Conservation (phyloP, 2,329 filamentous ascomycete genomes). For the Geosmithia flava region DNA sequence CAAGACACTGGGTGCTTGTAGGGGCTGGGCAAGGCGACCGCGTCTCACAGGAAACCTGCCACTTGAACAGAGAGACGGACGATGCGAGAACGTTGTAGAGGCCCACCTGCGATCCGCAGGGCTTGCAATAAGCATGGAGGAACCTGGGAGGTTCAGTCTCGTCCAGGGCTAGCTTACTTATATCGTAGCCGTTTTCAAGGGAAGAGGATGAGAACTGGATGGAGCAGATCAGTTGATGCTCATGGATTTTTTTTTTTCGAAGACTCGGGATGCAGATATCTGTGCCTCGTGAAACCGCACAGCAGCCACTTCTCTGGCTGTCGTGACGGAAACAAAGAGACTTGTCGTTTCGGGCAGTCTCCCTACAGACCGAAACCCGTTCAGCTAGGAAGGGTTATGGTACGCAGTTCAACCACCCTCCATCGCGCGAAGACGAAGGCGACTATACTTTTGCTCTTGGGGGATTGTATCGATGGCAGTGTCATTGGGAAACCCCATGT, state of each 20-base stretch:
- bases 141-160: constrained; percentile 11
- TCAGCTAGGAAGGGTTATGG: constrained; percentile 25
- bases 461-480: constrained; percentile 58
- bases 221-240: background rate
- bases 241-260: background rate
- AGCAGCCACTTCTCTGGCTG: constrained; percentile 34
- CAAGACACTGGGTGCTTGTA: constrained; percentile 35
- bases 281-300: constrained; percentile 41
- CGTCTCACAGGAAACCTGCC: constrained; percentile 34
- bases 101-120: constrained; percentile 33
- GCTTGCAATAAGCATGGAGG: constrained; percentile 29
- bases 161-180: constrained; percentile 14
- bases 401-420: constrained; percentile 8
- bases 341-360: constrained; percentile 14
- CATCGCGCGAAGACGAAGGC: constrained; percentile 10
- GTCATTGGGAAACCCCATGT: constrained; percentile 29
- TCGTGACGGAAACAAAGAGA: constrained; percentile 29
- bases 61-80: constrained; percentile 43
- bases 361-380: constrained; percentile 22
- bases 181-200: constrained; percentile 14
- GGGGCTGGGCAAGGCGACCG: constrained; percentile 14
- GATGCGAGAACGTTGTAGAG: constrained; percentile 29
- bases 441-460: constrained; percentile 35
- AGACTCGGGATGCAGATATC: constrained; percentile 4
- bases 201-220: constrained; percentile 24